Conservation (phyloP, 768 basidiomycete species). For the Tulasnella calospora region DNA sequence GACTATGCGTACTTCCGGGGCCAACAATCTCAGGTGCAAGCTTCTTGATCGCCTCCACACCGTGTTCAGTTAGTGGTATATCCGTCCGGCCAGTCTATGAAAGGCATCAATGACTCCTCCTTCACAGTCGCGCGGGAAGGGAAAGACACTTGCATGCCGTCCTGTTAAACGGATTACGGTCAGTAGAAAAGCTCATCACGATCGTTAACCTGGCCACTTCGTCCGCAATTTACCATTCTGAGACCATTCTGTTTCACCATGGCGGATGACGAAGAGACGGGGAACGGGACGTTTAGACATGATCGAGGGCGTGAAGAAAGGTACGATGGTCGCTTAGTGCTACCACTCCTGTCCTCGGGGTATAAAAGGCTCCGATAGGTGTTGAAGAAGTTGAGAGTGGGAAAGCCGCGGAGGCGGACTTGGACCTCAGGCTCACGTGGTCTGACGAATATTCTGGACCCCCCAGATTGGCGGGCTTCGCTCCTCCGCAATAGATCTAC, state of each 20-base stretch:
- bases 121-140: not conserved
- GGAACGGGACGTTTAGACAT: slow-evolving; percentile 50
- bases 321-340: not conserved
- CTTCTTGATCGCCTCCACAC: slow-evolving; percentile 63
- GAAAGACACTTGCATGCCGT: slow-evolving; percentile 29
- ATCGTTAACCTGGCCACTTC: slow-evolving; percentile 36
- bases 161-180: slow-evolving; percentile 27
- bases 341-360: no score
- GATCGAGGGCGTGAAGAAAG: not conserved
- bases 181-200: not conserved
- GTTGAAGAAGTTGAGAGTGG: not conserved
- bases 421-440: not conserved
- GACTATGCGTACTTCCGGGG: slow-evolving; percentile 56
- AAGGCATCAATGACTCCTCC: slow-evolving; percentile 33
- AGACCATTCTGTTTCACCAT: slow-evolving; percentile 95
- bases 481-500: not conserved
- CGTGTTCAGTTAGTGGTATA: slow-evolving; percentile 76
- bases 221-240: slow-evolving; percentile 53
- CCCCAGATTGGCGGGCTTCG: not conserved
- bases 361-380: not conserved
- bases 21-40: slow-evolving; percentile 68
- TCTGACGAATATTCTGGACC: not conserved
- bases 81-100: slow-evolving; percentile 78
- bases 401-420: slow-evolving; percentile 1
- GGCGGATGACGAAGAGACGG: slow-evolving; percentile 72